Evolutionary conservation across 129 eudicot species (phyloP).

Genomic region (Oenanthe sinensis): DNA sequence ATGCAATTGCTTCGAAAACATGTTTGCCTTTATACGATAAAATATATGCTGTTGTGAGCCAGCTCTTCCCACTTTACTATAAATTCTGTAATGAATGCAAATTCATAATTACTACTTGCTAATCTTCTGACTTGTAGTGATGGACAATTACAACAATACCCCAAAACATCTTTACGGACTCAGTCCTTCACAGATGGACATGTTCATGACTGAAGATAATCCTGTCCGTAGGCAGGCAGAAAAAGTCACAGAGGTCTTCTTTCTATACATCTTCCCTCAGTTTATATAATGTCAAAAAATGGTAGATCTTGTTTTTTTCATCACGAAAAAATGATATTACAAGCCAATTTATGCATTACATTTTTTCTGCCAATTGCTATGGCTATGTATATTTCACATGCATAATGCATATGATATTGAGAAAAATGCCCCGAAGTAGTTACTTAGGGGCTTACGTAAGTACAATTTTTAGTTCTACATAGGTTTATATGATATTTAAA

Average conservation of each 20-base stretch:
- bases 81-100: background rate
- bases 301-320: background rate
- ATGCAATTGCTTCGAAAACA: background rate
- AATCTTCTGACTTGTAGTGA: constrained; percentile 36
- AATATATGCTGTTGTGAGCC: background rate
- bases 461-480: background rate
- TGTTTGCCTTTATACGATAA: background rate
- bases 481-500: too few relatives aligned
- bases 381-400: background rate
- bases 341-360: background rate
- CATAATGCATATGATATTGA: background rate
- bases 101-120: background rate
- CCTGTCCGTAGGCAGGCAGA: constrained; percentile 57
- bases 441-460: background rate
- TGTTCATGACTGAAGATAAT: constrained; percentile 89
- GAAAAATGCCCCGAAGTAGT: background rate
- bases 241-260: constrained; percentile 63
- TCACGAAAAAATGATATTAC: background rate
- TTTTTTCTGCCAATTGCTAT: background rate
- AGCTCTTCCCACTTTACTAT: background rate
- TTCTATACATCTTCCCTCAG: constrained; percentile 6
- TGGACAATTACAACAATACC: constrained; percentile 73
- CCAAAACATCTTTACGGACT: constrained; percentile 74
- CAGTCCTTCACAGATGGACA: constrained; percentile 75
- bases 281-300: background rate